These are phyloP conservation scores for Rhododendron kiyosumense DNA, from an alignment of 148 eudicot genomes.

Conservation along the genomic window DNA sequence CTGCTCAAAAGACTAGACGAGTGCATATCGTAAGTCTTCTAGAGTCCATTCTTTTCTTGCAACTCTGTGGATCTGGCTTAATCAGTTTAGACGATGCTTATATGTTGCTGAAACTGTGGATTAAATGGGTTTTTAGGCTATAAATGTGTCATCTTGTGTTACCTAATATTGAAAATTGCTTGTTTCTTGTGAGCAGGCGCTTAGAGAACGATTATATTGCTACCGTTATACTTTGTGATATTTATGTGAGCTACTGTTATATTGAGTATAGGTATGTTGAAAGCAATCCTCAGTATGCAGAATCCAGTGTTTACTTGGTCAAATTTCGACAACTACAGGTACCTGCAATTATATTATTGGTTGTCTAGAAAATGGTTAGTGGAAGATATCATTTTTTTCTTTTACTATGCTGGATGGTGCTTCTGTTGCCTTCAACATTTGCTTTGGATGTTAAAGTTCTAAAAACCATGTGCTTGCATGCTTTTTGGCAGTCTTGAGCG, in stretches of 20 bases:
- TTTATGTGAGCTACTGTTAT: background rate
- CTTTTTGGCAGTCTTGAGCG: conserved; percentile 81
- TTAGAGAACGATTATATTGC: background rate
- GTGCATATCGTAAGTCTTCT: conserved; percentile 78
- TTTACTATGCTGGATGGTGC: background rate
- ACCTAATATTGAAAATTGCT: background rate
- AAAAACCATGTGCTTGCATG: conserved; percentile 13
- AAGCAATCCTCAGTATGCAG: conserved; percentile 97
- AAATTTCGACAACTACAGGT: conserved; percentile 99
- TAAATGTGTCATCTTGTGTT: background rate
- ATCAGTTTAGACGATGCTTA: background rate
- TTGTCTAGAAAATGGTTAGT: background rate
- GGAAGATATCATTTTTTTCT: background rate
- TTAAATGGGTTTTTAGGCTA: background rate
- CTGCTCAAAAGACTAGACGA: conserved; percentile 89
- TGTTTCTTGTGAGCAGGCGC: background rate
- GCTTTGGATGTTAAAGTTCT: background rate
- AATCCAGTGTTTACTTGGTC: conserved; percentile 91
- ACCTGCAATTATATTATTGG: background rate
- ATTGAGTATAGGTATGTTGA: conserved; percentile 68
- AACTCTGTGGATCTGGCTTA: background rate
- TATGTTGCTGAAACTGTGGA: background rate
- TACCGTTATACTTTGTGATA: background rate
- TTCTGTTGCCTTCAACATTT: background rate
- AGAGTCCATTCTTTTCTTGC: background rate